Evolutionary conservation across 768 basidiomycete genomes (phyloP), one percentile per base, ranked within the genome.

Genomic region (Leccinum subgranulosum): DNA sequence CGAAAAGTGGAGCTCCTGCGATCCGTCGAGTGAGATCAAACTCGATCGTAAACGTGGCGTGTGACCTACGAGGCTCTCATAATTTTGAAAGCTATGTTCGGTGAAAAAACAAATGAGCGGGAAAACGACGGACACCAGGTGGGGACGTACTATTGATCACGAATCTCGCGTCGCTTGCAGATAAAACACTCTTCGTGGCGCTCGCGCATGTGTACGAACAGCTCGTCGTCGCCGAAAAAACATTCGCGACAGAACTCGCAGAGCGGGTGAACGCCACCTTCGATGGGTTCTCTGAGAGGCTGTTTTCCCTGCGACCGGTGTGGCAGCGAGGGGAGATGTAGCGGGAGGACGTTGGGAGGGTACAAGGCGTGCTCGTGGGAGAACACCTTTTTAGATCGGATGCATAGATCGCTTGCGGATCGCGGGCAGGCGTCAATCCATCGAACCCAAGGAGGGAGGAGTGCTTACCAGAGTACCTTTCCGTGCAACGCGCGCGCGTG

Each of bases 141-240:
- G 28, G 58, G 14, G 3, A 81, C 93, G 67, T 66, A 97, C 93
- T 97, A 94, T 74, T 94, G 85, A 71, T 94, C 85, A 61, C 82
- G 78, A 41, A 91, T 64, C 7, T 88, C 93, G 55, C 87, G 82
- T 28, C 88, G 81, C 69, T 92, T 93, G 73, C 97, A 99, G 14
- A 99, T 72, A 64, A 97, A 97, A 70, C 96, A 98, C 66, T 98
- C 95, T 72, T 99, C 96, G 74, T 99, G 96, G 50, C 78, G 79
- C 67, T 94, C 88, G 52, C 95, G 84, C 87, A 98, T 92, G 71
- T 99, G 97, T 23, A 85, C 77, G 69, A 86, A 97, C n/a, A 98
- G 75, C 65, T 94, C 94, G 66, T 98, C 96, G 54, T 88, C 87
- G n/a, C 87, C 77, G 69, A 95, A 97, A 79, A 90, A 94, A 64